Evolutionary conservation across 83 land plant genomes (phyloP).

Genomic region (Picea engelmannii): DNA sequence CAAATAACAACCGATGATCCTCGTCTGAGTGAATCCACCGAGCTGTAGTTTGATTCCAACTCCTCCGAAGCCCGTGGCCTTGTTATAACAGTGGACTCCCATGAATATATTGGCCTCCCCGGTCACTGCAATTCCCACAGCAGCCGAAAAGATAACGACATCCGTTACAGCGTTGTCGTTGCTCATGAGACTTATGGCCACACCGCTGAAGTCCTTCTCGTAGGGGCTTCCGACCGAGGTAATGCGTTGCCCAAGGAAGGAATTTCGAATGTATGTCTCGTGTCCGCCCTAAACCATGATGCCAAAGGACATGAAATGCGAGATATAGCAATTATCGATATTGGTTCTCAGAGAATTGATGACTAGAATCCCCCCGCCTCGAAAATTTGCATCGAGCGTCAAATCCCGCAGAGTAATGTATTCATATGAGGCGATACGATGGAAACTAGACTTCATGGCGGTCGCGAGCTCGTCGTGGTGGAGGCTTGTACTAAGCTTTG

Average conservation of each 20-base stretch:
- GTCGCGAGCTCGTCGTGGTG: background rate
- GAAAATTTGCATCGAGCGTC: slow-evolving; percentile 60
- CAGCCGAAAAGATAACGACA: slow-evolving; percentile 23
- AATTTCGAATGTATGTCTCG: slow-evolving; percentile 65
- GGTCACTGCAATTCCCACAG: slow-evolving; percentile 46
- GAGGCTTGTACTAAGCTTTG: background rate
- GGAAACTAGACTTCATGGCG: background rate
- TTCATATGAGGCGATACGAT: slow-evolving; percentile 33
- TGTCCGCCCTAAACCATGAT: slow-evolving; percentile 38
- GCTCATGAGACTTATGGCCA: too few species aligned
- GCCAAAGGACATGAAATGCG: slow-evolving; percentile 46
- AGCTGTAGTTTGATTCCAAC: slow-evolving; percentile 11
- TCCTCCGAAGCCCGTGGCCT: too few species aligned
- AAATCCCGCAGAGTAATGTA: slow-evolving; percentile 19
- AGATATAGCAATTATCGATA: slow-evolving; percentile 9
- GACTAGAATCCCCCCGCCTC: slow-evolving; percentile 72
- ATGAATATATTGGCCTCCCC: slow-evolving; percentile 40
- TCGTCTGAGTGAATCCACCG: slow-evolving; percentile 43
- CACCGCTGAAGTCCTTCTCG: slow-evolving; percentile 34
- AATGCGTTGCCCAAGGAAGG: slow-evolving; percentile 81
- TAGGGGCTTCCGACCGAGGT: slow-evolving; percentile 73
- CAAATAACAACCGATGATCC: slow-evolving; percentile 60
- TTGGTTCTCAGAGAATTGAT: background rate
- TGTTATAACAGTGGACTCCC: too few species aligned
- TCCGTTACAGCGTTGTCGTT: too few species aligned